Evolutionary conservation across 495 filamentous ascomycete species (phyloP).

Genomic region (Apodospora peruviana): DNA sequence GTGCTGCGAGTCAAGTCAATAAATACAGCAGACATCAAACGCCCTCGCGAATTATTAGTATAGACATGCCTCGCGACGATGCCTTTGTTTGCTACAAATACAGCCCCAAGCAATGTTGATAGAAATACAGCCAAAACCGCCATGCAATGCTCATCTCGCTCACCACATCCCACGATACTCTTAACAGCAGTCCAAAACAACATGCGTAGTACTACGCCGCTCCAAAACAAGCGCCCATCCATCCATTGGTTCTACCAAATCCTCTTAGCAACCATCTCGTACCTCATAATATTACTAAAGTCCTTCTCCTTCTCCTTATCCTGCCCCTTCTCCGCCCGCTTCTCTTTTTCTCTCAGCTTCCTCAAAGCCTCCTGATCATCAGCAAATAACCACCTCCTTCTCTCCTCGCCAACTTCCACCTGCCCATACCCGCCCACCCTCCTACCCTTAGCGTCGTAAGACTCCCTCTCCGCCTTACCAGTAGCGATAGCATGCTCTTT

Average conservation of each 20-base stretch:
- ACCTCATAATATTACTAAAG: constrained; percentile 66
- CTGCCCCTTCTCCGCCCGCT: constrained; percentile 47
- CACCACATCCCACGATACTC: no score
- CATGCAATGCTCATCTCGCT: no score
- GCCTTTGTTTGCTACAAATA: no score
- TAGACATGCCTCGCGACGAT: no score
- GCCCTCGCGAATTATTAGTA: no score
- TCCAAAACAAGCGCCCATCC: no score
- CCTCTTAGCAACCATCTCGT: constrained; percentile 72
- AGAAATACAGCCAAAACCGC: no score
- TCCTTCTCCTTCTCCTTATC: constrained; percentile 47
- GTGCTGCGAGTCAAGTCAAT: no score
- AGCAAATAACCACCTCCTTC: constrained; percentile 78
- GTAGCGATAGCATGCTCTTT: constrained; percentile 49
- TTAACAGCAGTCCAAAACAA: not conserved
- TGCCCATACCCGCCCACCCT: constrained; percentile 76
- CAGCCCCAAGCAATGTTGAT: no score
- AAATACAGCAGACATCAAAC: no score
- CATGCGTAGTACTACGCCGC: no score
- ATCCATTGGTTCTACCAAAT: constrained; percentile 38
- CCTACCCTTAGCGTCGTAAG: constrained; percentile 61
- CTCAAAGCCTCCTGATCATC: constrained; percentile 71
- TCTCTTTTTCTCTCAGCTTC: constrained; percentile 64
- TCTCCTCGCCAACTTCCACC: constrained; percentile 83
- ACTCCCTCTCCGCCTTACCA: constrained; percentile 45